These are phyloP conservation scores for Pythium myriotylum DNA, from an alignment of 352 stramenopile species.

Conservation along the genomic window DNA sequence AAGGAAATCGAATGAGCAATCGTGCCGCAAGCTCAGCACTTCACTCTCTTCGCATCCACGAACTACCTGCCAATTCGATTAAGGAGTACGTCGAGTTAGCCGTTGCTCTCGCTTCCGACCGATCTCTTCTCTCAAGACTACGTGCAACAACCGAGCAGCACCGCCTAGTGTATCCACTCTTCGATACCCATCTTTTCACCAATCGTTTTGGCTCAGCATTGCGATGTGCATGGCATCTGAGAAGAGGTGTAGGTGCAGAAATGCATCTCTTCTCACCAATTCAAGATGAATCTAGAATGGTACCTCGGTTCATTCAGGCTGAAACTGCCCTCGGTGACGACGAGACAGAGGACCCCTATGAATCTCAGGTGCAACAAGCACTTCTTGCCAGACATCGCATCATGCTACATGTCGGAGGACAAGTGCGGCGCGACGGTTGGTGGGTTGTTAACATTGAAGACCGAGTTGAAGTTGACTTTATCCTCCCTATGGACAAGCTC, in stretches of 20 bases:
- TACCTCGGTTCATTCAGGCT: constrained; percentile 37
- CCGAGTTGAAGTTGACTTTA: constrained; percentile 55
- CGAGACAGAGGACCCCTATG: constrained; percentile 43
- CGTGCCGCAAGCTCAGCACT: constrained; percentile 61
- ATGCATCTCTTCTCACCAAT: constrained; percentile 55
- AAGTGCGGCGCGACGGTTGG: constrained; percentile 46
- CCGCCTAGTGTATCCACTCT: constrained; percentile 52
- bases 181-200: constrained; percentile 66
- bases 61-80: constrained; percentile 62
- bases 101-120: constrained; percentile 47
- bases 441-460: constrained; percentile 72
- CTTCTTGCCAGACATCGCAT: constrained; percentile 37
- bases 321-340: constrained; percentile 40
- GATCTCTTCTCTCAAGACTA: constrained; percentile 35
- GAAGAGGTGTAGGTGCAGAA: constrained; percentile 11
- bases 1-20: constrained; percentile 71
- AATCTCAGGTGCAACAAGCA: constrained; percentile 33
- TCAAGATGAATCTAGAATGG: constrained; percentile 15
- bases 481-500: constrained; percentile 68
- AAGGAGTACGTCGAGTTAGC: constrained; percentile 86
- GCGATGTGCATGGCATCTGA: constrained; percentile 45
- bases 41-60: constrained; percentile 48
- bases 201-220: constrained; percentile 50
- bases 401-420: constrained; percentile 67
- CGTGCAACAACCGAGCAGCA: constrained; percentile 45